Base-by-base conservation (phyloP, 306 rosid species). In the Fragaria iinumae region DNA sequence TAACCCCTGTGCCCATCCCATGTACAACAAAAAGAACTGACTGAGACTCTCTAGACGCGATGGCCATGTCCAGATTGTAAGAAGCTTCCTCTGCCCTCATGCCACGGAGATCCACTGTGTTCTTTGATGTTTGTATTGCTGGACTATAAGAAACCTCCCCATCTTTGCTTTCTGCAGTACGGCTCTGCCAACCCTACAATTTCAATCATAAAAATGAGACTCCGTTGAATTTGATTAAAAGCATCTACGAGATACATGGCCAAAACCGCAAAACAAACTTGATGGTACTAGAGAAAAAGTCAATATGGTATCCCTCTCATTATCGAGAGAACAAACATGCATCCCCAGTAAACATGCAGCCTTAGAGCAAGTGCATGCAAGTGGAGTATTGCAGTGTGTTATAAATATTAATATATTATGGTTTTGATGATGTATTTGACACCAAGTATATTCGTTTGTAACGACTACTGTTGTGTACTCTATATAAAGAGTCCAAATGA, bases 1-100 rank as follows among this genome's bases (percentile, higher is more conserved):
- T 57, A 71, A 92, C 97, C 32, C 98, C 97, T 8, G 93, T 90
- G 76, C 97, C 98, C 91, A 87, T 90, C 60, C 98, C 98, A 74
- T 90, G 98, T 44, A 93, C 50, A 21, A 94, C 85, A 82, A 94
- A 94, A 74, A 94, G 84, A 89, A 94, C 90, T 1, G 98, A 91
- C 71, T 85, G 88, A n/a, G 91, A 83, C 17, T 85, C 84, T 76
- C 91, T 84, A 32, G 78, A 59, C 43, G 86, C 77, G 8, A 91
- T 89, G 70, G 90, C 91, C 93, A 88, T 86, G 78, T 90, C 97
- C 49, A 94, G 93, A 59, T 85, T 84, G 74, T 82, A 63, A 66
- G 98, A 83, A 78, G 96, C 97, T 88, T 93, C 96, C 74, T 90
- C 90, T 32, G 89, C 87, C 67, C 94, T 86, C 97, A 86, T 93